Base-by-base conservation (phyloP, 805 yeast genomes). In the Tetrapisispora phaffii region DNA sequence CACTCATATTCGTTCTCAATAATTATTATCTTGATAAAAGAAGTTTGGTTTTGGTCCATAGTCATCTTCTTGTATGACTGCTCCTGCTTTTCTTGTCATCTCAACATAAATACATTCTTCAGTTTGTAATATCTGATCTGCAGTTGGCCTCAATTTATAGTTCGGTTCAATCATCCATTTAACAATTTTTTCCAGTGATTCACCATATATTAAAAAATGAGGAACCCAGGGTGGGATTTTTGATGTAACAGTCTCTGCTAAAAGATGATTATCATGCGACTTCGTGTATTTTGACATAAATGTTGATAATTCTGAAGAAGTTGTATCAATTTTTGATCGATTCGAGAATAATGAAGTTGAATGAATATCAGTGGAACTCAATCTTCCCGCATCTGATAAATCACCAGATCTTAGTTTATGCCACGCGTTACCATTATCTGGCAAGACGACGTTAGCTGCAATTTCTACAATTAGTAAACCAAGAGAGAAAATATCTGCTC, bases 401-500 rank as follows among this genome's bases (percentile, higher is more conserved):
- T 93, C 98, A 0, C 97, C 98, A 35, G 95, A 85, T 52, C 98
- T 74, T 48, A 93, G 69, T 62, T 89, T 88, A 53, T 94, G 94
- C 98, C 98, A 93, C 26, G 94, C 89, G 13, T 86, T 76, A 6
- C 98, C 98, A 60, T 93, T 89, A 55, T 90, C 97, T 1, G 98
- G 98, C 42, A 93, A 69, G 3, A 88, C 80, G 39, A 93, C 89
- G 65, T 93, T 93, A 1, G 97, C 95, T 2, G 98, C 97, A 55
- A 87, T 83, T 62, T 93, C 98, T 41, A 93, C 83, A 71, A 93
- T 83, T 51, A 93, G 85, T 47, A 93, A 70, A 1, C 98, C 98
- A 41, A 89, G 74, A n/a, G 96, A 84, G 62, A 93, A 93, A 4
- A 93, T 80, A 62, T 93, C 98, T 0, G 97, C 97, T 44, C 90